A percentile compares a stretch with the other conserved stretches of the same genome.
These are phyloP conservation scores for Umbilicus rupestris DNA, from an alignment of 164 flowering plant species.

Conservation along the genomic window DNA sequence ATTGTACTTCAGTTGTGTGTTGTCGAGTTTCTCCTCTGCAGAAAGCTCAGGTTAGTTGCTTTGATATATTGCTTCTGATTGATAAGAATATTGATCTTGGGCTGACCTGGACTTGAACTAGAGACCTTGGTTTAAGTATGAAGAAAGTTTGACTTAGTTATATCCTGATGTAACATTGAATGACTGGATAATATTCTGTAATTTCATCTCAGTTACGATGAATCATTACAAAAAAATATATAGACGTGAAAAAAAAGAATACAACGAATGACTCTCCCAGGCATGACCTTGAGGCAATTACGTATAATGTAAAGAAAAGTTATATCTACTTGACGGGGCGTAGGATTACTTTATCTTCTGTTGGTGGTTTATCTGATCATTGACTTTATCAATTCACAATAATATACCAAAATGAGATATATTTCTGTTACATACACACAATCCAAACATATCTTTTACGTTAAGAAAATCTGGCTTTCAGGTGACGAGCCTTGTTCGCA, in stretches of 20 bases:
- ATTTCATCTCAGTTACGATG: background rate
- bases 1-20: constrained; percentile 87
- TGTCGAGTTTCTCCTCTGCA: constrained; percentile 97
- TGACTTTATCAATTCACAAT: too few relatives aligned
- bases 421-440: background rate
- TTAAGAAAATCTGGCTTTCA: constrained; percentile 13
- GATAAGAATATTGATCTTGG: background rate
- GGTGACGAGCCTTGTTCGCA: constrained; percentile 92
- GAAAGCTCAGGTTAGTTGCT: constrained; percentile 74
- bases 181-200: background rate
- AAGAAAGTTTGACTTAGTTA: background rate
- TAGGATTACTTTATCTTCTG: too few relatives aligned
- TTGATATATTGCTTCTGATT: constrained; percentile 4
- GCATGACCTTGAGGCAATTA: too few relatives aligned
- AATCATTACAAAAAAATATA: background rate
- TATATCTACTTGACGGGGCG: too few relatives aligned
- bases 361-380: too few relatives aligned
- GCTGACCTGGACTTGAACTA: background rate
- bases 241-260: background rate
- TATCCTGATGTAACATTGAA: background rate
- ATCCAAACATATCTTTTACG: background rate
- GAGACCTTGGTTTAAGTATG: background rate
- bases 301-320: too few relatives aligned
- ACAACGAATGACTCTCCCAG: too few relatives aligned
- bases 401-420: too few relatives aligned